These are phyloP conservation scores for Zygosaccharomyces siamensis DNA, from an alignment of 805 yeast genomes.

Conservation along the genomic window DNA sequence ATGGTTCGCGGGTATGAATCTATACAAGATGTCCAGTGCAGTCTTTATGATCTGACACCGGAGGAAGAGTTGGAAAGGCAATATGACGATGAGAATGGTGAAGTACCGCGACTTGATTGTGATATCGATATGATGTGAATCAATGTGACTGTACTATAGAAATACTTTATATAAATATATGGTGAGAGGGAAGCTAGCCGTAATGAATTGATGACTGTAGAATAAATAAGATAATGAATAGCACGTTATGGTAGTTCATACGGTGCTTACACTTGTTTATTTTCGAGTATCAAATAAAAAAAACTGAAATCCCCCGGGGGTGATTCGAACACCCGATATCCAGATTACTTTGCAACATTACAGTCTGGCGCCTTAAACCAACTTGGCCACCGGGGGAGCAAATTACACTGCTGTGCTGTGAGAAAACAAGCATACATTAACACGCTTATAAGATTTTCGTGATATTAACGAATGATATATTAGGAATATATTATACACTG, in stretches of 20 bases:
- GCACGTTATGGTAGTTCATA: too few relatives aligned
- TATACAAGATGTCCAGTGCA: constrained; percentile 17
- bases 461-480: too few relatives aligned
- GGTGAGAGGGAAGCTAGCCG: not conserved
- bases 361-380: constrained; percentile 38
- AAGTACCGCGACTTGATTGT: constrained; percentile 4
- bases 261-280: too few relatives aligned
- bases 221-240: not conserved
- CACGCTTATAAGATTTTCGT: too few relatives aligned
- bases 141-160: not conserved
- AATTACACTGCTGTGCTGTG: too few relatives aligned
- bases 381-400: constrained; percentile 31
- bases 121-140: constrained; percentile 3
- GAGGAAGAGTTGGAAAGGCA: constrained; percentile 16
- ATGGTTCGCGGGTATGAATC: constrained; percentile 26
- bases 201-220: not conserved
- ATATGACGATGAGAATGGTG: not conserved
- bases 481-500: too few relatives aligned
- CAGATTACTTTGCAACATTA: constrained; percentile 32
- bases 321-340: constrained; percentile 38
- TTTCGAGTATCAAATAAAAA: not conserved
- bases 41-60: constrained; percentile 23
- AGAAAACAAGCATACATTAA: too few relatives aligned
- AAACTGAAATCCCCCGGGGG: constrained; percentile 31
- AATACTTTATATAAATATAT: not conserved